Evolutionary conservation across 331 rosid genomes (phyloP), one percentile per base, ranked within the genome.

Genomic region (Quercus tomentella): DNA sequence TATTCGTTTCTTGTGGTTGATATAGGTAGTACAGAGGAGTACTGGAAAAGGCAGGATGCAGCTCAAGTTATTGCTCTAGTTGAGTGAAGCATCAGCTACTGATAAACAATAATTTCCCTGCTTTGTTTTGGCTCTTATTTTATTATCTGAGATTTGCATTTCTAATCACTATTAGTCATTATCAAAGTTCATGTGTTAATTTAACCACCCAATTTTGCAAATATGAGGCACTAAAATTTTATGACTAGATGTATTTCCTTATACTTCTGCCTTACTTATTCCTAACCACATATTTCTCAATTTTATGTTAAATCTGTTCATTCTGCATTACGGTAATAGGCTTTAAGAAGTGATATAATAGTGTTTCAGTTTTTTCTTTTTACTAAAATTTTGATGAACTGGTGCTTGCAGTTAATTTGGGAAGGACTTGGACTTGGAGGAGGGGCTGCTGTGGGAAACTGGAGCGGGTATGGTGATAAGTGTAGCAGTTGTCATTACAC

Each of bases 361-460:
- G 49, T 26, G 51, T 4, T 4, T 9, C 1, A 0, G 0, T 18
- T 55, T 54, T 31, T 54, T 21, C 15, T 52, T 7, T 10, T 71
- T 43, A n/a, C 78, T 77, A 15, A 73, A 62, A 62, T 67, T 33
- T 70, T 43, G 5, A 65, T 83, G 69, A 78, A 57, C 49, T 81
- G 35, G 45, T 76, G 57, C 21, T 78, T 88, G 86, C 89, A 95
- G 97, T 83, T 95, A 75, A 88, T 89, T 20, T 93, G 97, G 97
- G 93, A 93, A 82, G 98, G 99, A 75, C 98, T 95, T 71, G 99
- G 98, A 55, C 92, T 95, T 77, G 94, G 97, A 83, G 98, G 98
- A 79, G 93, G 89, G 43, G 85, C 83, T 76, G 96, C 87, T 82
- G 80, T 95, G 20, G 99, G 97, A 86, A 90, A 85, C 85, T 95